Percentiles rank a stretch among this genome's conserved stretches.
Conservation (phyloP, 495 filamentous ascomycete species). For the Penicillium arizonense region DNA sequence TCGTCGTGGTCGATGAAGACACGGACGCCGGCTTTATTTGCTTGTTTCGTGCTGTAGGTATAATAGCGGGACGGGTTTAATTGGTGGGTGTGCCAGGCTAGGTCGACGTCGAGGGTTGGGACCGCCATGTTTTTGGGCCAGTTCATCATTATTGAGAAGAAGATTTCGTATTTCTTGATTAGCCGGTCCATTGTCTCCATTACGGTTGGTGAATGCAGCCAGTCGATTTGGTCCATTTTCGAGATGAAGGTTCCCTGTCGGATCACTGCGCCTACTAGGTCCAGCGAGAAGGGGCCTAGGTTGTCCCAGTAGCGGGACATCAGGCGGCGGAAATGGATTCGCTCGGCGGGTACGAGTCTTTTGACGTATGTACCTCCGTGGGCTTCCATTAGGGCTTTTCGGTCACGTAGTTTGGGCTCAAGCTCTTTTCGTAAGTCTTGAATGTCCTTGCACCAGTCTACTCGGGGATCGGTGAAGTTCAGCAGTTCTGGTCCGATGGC, state of each 20-base stretch:
- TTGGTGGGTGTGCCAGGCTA: slow-evolving; percentile 71
- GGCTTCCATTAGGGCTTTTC: slow-evolving; percentile 5
- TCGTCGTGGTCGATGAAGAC: slow-evolving; percentile 80
- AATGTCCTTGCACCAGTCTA: slow-evolving; percentile 18
- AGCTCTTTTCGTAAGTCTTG: slow-evolving; percentile 6
- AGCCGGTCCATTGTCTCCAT: slow-evolving; percentile 63
- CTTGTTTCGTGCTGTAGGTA: slow-evolving; percentile 34
- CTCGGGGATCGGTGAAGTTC: slow-evolving; percentile 27
- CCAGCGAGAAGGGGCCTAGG: slow-evolving; percentile 64
- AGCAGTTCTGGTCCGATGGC: slow-evolving; percentile 37
- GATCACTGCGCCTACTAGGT: slow-evolving; percentile 75
- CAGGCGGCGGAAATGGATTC: slow-evolving; percentile 63
- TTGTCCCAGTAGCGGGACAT: slow-evolving; percentile 84
- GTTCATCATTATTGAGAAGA: slow-evolving; percentile 59
- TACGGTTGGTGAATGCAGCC: slow-evolving; percentile 68
- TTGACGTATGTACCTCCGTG: background rate
- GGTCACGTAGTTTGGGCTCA: slow-evolving; percentile 14
- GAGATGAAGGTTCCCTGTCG: slow-evolving; percentile 75
- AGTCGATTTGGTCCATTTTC: slow-evolving; percentile 78
- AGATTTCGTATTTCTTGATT: slow-evolving; percentile 67
- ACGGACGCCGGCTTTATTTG: background rate
- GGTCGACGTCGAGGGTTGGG: slow-evolving; percentile 80
- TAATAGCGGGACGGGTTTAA: slow-evolving; percentile 64
- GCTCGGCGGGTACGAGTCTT: slow-evolving; percentile 19
- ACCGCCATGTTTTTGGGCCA: slow-evolving; percentile 60